Evolutionary conservation across 2,329 filamentous ascomycete species (phyloP), one percentile per base, ranked within the genome.

Genomic region (Ophiosphaerella korrae): DNA sequence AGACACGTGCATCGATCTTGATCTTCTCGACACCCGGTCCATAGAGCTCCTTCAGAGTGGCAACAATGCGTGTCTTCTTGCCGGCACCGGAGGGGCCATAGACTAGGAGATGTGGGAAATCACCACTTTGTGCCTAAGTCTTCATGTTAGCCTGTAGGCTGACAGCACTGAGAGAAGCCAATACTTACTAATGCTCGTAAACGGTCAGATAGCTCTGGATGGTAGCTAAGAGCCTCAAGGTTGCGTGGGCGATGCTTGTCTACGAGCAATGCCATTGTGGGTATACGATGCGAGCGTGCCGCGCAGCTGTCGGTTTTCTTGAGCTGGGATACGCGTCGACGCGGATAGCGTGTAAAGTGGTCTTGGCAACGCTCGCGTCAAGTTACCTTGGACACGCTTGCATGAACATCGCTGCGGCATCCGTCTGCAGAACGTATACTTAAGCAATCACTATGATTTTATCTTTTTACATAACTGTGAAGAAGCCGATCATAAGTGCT

Each of bases 1-100:
- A 99, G 52, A 97, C 89, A 58, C 94, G 89, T 11, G 92, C 90
- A 72, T 99, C 94, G 76, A 99, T 97, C 79, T 97, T 97, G 82
- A 99, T 99, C 82, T 97, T 97, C 71, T 99, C 95, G n/a, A 96
- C 94, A 37, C 94, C 93, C 0, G 93, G 88, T 0, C 94, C 94
- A 74, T 94, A 99, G 7, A 99, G 83, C 70, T 97, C 93, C 74
- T 96, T 96, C 3, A 99, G 79, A 0, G 93, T 97, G 13, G 94
- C 92, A 14, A 97, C 91, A 61, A 97, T 95, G 37, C 94, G 88
- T 1, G 94, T 99, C 77, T 99, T 99, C 76, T 99, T 99, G 61
- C 94, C 94, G 5, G 94, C 94, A 31, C 94, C 94, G 0, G 93
- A 97, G 1, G 94, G 94, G 0, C 94, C 94, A 72, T 97, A 99